phyloP scores from a whole-genome alignment of 2,329 filamentous ascomycete genomes.

The Venturia effusa region DNA sequence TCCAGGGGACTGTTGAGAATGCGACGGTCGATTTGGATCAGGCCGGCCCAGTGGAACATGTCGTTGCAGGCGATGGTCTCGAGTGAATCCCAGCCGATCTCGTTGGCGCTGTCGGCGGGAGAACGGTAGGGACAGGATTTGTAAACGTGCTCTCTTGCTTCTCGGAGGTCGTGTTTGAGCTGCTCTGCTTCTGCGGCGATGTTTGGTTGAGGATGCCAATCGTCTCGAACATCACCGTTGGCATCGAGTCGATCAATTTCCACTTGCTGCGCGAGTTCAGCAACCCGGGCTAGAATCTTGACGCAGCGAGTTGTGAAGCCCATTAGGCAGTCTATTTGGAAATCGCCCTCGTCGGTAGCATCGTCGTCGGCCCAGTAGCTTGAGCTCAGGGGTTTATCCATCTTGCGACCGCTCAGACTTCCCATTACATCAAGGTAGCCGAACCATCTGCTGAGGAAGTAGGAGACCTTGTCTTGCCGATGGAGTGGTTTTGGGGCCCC shows the following conservation, averaged over 20 bases:
- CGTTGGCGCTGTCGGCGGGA: slow-evolving; percentile 10
- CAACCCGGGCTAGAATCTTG: slow-evolving; percentile 59
- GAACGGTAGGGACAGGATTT: slow-evolving; percentile 33
- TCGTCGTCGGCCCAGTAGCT: slow-evolving; percentile 38
- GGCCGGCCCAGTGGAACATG: slow-evolving; percentile 68
- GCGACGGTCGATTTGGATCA: slow-evolving; percentile 65
- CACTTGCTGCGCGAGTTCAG: slow-evolving; percentile 51
- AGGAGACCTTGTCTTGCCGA: slow-evolving; percentile 49
- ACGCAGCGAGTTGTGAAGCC: slow-evolving; percentile 67
- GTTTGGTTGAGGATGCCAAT: slow-evolving; percentile 49
- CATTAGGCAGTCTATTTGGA: slow-evolving; percentile 68
- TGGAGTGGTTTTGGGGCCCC: slow-evolving; percentile 45
- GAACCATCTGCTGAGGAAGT: slow-evolving; percentile 74
- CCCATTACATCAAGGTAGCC: slow-evolving; percentile 75
- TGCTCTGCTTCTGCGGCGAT: slow-evolving; percentile 46
- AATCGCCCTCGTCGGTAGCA: slow-evolving; percentile 47
- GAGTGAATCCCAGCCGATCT: slow-evolving; percentile 44
- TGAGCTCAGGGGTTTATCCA: slow-evolving; percentile 29
- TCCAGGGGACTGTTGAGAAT: slow-evolving; percentile 51
- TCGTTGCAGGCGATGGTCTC: slow-evolving; percentile 65
- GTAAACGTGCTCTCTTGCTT: slow-evolving; percentile 34
- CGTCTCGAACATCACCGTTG: slow-evolving; percentile 36
- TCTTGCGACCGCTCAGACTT: slow-evolving; percentile 49
- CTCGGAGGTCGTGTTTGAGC: slow-evolving; percentile 50
- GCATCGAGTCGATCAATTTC: slow-evolving; percentile 53